Base-by-base conservation (phyloP, 805 yeast species). In the Lipomyces mesembrius region DNA sequence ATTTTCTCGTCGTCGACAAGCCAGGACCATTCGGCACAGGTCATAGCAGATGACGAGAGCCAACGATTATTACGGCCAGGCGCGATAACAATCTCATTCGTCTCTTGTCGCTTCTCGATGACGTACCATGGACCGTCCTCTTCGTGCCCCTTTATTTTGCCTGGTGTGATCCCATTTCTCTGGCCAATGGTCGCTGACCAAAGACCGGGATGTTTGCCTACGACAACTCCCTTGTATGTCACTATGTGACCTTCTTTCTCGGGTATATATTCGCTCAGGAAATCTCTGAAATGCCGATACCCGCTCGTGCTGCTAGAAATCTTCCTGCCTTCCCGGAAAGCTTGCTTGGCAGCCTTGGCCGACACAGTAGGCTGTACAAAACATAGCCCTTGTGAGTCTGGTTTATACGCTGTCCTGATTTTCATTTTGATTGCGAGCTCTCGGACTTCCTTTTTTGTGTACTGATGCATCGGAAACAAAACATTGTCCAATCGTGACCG, bases 121-220 rank as follows among this genome's bases (percentile, higher is more conserved):
- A 93, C 91, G 76, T 87, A 91, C 99, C 99, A 95, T 1, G 85
- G 81, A 0, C 98, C 98, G 56, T 84, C 81, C 71, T 84, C 87
- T 5, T 77, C 75, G 0, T 93, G 93, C 71, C 89, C 88, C 20
- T 59, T 32, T 0, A 93, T 94, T 76, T 95, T 98, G 0, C 98
- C 98, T 90, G 94, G 84, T 0, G 91, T 83, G 1, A 92, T 78
- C 2, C 93, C 87, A 20, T 88, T 83, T 69, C 88, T 85, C 78
- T 95, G 98, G 0, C 99, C 99, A 27, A 94, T 86, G 0, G 99
- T 95, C n/a, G 91, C 94, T 58, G 90, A 87, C 98, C 98, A 95
- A 9, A 95, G 76, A 0, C 99, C 99, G 34, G 83, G 79, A 77
- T 95, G 99, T 59, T 77, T 73, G 0, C 97, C 98, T 86, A 95